Percentiles rank a stretch among this genome's conserved stretches.
Evolutionary conservation across 371 early-diverging fungal species (phyloP).

Genomic region (Rhizopus microsporus): DNA sequence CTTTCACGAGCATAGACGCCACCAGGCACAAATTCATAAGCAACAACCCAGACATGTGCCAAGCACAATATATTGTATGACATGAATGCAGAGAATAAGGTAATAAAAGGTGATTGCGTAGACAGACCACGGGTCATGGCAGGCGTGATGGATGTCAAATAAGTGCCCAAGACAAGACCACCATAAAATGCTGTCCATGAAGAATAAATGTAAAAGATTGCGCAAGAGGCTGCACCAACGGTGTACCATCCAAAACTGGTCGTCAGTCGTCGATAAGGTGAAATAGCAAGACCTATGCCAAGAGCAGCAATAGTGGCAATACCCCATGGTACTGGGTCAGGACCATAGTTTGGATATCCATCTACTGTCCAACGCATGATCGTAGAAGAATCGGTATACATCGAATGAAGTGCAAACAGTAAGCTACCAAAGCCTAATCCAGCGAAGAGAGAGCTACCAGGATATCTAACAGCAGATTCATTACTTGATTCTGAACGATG

Average conservation of each 20-base stretch:
- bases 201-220: constrained; percentile 56
- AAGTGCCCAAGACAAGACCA: constrained; percentile 67
- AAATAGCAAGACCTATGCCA: constrained; percentile 56
- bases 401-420: constrained; percentile 72
- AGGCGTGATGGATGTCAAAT: constrained; percentile 63
- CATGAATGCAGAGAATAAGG: constrained; percentile 62
- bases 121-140: constrained; percentile 58
- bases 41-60: constrained; percentile 80
- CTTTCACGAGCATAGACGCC: constrained; percentile 76
- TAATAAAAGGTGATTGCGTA: constrained; percentile 67
- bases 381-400: constrained; percentile 75
- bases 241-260: constrained; percentile 63
- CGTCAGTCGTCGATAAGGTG: constrained; percentile 58
- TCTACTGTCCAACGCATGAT: constrained; percentile 76
- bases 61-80: constrained; percentile 70
- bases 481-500: constrained; percentile 3
- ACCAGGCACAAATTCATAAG: constrained; percentile 84
- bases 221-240: constrained; percentile 55
- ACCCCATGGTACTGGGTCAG: constrained; percentile 79
- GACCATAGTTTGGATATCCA: constrained; percentile 78
- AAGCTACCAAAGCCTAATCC: constrained; percentile 68
- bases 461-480: background rate
- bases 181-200: constrained; percentile 69
- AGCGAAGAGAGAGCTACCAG: constrained; percentile 52
- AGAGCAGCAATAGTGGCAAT: constrained; percentile 64